Conservation (phyloP, 495 filamentous ascomycete species). For the Xylaria intraflava region DNA sequence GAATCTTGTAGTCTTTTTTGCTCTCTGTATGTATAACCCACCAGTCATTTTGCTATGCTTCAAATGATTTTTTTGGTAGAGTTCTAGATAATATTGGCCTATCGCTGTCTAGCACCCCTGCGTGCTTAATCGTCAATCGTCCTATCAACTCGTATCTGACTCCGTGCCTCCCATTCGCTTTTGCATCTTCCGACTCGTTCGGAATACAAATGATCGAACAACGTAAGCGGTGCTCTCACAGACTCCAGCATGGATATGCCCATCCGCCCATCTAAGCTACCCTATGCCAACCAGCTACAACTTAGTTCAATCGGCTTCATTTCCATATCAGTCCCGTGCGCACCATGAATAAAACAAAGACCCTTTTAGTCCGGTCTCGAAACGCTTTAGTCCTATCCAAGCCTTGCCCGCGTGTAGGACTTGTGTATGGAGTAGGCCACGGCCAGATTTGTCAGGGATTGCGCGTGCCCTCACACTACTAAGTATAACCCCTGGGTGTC, state of each 20-base stretch:
- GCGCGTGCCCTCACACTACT: background rate
- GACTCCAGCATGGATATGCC: conserved; percentile 4
- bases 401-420: background rate
- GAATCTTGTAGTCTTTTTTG: conserved; percentile 1
- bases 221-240: conserved; percentile 3
- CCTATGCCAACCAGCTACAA: conserved; percentile 7
- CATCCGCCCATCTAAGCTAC: conserved; percentile 9
- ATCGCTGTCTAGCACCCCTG: conserved; percentile 33
- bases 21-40: background rate
- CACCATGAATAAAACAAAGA: conserved; percentile 1
- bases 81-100: background rate
- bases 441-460: no score
- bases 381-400: background rate
- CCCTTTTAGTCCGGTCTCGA: background rate
- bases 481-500: background rate
- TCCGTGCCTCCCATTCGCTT: conserved; percentile 4
- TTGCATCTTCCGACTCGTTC: background rate
- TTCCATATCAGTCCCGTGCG: background rate
- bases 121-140: conserved; percentile 19
- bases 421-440: background rate
- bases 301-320: background rate
- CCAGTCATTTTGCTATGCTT: background rate
- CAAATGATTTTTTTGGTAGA: background rate
- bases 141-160: background rate
- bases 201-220: background rate